Evolutionary conservation across 345 rosid genomes (phyloP), one percentile per base, ranked within the genome.

Genomic region (Capsella bursapastoris): DNA sequence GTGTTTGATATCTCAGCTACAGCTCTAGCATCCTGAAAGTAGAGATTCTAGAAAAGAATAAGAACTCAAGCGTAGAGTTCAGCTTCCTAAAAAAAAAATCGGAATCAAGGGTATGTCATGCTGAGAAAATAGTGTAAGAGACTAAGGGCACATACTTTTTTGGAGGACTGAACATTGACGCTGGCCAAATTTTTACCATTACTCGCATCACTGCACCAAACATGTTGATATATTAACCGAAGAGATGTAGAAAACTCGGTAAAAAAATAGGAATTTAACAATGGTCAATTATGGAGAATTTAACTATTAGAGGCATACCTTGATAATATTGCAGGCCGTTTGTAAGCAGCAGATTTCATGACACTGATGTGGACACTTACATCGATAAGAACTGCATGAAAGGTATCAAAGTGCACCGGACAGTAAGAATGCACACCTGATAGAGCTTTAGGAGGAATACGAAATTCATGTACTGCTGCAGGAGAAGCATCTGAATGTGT

Each of bases 381-480:
- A 75, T 95, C 99, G 37, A 95, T 84, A 27, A 92, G 92, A 77
- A 89, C 97, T 1, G 96, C 83, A 71, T 92, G 98, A 73, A 90
- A 79, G 65, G 85, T 77, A 81, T 92, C 99, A 82, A 92, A 92
- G 79, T 92, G 88, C 58, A 96, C 90, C 41, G 98, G 98, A 80
- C 94, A 92, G 78, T 92, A 96, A 34, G 97, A 90, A 84, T 92
- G 98, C 86, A 92, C 57, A 59, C 98, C 98, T 11, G 87, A 78
- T 76, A 96, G 98, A 64, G 99, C 98, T 80, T 89, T 92, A 28
- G 97, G 86, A 82, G 99, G 98, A 81, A 96, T 84, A 27, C 98
- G 84, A 70, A 92, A 96, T 73, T 96, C 96, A 80, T 96, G 99
- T 68, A 88, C 82, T 6, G 98, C 82, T 53, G 88, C 94, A 73